Percentiles rank a stretch among this genome's conserved stretches.
Conservation (phyloP, 192 early-diverging fungal species). For the Coemansia sp. region DNA sequence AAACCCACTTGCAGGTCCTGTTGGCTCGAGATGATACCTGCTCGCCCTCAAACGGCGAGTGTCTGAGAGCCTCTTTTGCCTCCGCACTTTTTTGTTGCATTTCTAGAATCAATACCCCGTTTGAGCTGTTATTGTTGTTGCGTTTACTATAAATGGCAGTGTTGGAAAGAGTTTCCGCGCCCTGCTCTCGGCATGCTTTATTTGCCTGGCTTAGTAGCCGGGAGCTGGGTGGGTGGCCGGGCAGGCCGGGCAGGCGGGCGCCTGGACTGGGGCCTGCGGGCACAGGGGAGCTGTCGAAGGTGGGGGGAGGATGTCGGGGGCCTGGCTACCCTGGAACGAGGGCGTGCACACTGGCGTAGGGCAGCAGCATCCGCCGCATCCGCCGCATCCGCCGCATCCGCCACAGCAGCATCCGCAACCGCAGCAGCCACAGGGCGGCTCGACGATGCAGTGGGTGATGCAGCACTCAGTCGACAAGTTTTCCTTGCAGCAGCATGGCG, state of each 20-base stretch:
- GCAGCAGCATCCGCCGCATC: conserved; percentile 17
- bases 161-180: neutral
- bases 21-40: conserved; percentile 38
- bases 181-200: neutral
- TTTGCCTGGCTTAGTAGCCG: neutral
- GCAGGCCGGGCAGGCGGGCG: conserved; percentile 32
- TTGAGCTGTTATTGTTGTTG: too few species aligned
- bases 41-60: conserved; percentile 30
- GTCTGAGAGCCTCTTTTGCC: conserved; percentile 36
- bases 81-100: neutral
- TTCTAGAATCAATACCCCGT: too few species aligned
- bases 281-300: conserved; percentile 30
- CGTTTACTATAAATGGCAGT: too few species aligned
- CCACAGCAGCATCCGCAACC: conserved; percentile 15
- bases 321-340: conserved; percentile 34
- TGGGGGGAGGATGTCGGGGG: conserved; percentile 11
- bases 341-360: conserved; percentile 42
- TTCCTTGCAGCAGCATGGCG: conserved; percentile 31
- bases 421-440: conserved; percentile 34
- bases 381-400: neutral
- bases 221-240: neutral
- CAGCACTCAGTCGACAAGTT: conserved; percentile 49
- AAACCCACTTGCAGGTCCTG: conserved; percentile 44
- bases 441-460: conserved; percentile 47
- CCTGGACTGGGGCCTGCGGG: conserved; percentile 18